Base-by-base conservation (phyloP, 2,329 filamentous ascomycete species). In the Aspergillus hiratsukae region DNA sequence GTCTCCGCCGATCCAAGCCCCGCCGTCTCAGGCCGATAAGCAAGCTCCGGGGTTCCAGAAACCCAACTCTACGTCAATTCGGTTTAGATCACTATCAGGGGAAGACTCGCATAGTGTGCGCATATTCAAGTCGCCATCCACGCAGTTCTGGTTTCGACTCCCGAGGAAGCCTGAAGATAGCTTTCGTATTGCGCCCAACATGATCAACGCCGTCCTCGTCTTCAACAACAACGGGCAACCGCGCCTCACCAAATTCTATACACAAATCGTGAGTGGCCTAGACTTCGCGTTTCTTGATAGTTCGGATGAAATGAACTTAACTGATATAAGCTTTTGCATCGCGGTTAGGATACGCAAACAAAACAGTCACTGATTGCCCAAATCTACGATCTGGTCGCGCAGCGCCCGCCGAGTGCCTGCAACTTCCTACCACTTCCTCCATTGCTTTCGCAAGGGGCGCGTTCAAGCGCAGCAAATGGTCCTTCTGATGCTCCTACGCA, bases 151-250 rank as follows among this genome's bases (percentile, higher is more conserved):
- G 6, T n/a, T 25, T 45, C 21, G 4, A 9, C 10, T 3, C 4
- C 21, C 10, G 14, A 23, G 7, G 19, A 51, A 23, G 4, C 11
- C n/a, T 23, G 28, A 31, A 11, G 25, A n/a, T 37, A 37, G 17
- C n/a, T 11, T 49, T 21, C n/a, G 40, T n/a, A 7, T 41, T 28
- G 19, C 43, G 23, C 25, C 28, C 61, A 71, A 62, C 65, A 99
- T 99, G 94, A 97, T 99, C 76, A 99, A 96, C 81, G 94, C 95
- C 31, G 93, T 99, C 60, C 82, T 99, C 64, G 93, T 99, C 73
- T 99, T 99, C 81, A 99, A 99, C 72, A 96, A 96, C 79, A 91
- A 93, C 67, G 94, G 94, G 62, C 93, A 99, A 76, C 93, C 94
- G 40, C 88, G 94, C 55, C 83, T 99, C 73, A 97, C 93, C 67